Evolutionary conservation across 305 asterid genomes (phyloP).

Genomic region (Fraxinus platypoda): DNA sequence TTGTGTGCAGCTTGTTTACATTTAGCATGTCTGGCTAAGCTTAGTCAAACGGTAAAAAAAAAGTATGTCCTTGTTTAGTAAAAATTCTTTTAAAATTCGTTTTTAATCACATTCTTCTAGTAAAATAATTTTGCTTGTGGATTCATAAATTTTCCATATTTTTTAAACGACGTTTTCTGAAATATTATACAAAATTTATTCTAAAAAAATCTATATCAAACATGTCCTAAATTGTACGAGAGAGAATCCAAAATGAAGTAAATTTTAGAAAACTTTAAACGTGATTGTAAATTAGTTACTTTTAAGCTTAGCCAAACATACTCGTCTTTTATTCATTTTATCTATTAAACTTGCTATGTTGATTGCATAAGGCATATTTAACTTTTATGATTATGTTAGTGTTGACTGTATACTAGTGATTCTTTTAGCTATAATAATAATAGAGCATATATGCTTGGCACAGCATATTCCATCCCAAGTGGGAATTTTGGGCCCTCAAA

Average conservation of each 20-base stretch:
- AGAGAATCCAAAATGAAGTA: not conserved
- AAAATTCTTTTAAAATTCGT: no score
- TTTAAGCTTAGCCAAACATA: not conserved
- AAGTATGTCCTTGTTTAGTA: not conserved
- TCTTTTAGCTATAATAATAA: not conserved
- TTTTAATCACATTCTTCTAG: no score
- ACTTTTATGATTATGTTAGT: not conserved
- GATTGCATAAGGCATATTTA: not conserved
- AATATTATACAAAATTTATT: no score
- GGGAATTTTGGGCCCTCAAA: not conserved
- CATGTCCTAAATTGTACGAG: not conserved
- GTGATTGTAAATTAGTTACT: not conserved
- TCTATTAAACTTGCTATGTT: not conserved
- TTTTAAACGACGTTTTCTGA: not conserved
- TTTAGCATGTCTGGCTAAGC: not conserved
- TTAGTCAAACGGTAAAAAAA: not conserved
- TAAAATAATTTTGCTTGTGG: no score
- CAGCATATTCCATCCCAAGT: not conserved
- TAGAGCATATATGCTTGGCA: not conserved
- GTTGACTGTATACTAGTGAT: not conserved
- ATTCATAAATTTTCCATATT: not conserved
- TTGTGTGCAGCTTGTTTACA: not conserved
- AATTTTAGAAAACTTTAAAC: no score
- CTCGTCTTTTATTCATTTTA: not conserved
- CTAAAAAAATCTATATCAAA: not conserved